Evolutionary conservation across 176 grass and related monocot genomes (phyloP).

Genomic region (Luzula sylvatica): DNA sequence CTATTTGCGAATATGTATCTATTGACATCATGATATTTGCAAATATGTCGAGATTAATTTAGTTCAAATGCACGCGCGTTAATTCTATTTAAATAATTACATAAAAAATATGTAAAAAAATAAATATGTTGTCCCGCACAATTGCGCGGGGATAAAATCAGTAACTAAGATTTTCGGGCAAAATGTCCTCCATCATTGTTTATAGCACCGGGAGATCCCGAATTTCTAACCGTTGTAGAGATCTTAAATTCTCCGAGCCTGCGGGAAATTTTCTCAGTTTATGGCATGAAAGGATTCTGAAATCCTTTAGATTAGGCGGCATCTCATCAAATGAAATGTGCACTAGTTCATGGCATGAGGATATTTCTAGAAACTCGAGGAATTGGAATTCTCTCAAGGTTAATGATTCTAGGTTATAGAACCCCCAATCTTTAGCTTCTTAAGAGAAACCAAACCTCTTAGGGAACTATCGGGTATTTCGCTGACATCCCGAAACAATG

Average conservation of each 20-base stretch:
- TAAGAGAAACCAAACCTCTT: background rate
- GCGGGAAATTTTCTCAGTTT: constrained; percentile 15
- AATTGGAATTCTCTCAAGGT: background rate
- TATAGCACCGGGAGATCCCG: background rate
- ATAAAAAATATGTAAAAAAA: no score
- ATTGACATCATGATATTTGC: no score
- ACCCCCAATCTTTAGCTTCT: constrained; percentile 19
- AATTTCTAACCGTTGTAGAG: constrained; percentile 9
- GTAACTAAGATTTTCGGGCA: constrained; percentile 6
- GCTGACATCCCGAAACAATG: background rate
- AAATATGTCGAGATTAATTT: no score
- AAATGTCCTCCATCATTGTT: background rate
- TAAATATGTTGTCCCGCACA: no score
- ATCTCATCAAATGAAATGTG: constrained; percentile 4
- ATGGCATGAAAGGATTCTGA: constrained; percentile 11
- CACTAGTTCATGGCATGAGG: constrained; percentile 25
- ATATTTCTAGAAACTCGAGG: constrained; percentile 15
- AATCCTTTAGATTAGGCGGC: constrained; percentile 1
- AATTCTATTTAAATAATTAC: no score
- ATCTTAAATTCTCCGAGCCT: constrained; percentile 11
- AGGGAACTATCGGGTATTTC: background rate
- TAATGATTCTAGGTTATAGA: background rate
- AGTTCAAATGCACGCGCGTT: no score
- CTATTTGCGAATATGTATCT: no score
- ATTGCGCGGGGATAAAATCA: no score